These are phyloP conservation scores for Mollisia scopiformis DNA, from an alignment of 2,329 filamentous ascomycete genomes.

Conservation along the genomic window DNA sequence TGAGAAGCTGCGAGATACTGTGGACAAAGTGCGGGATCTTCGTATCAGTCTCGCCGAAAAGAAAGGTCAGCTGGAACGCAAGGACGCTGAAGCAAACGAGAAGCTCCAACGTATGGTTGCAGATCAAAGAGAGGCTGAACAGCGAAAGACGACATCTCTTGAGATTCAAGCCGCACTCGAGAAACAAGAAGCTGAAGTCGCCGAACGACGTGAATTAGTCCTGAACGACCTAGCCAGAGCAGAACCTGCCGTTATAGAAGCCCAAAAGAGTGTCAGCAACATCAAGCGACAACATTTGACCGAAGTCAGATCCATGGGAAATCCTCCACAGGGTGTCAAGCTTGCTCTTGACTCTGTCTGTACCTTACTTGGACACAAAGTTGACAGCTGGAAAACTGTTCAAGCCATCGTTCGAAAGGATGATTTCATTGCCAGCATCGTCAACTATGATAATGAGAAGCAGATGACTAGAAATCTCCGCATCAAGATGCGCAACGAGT, in stretches of 20 bases:
- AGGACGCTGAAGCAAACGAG: constrained; percentile 94
- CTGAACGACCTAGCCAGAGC: constrained; percentile 85
- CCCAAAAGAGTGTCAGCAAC: constrained; percentile 95
- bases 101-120: constrained; percentile 97
- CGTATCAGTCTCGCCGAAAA: constrained; percentile 91
- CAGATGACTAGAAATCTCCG: constrained; percentile 88
- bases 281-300: constrained; percentile 98
- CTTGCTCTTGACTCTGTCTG: constrained; percentile 96
- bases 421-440: constrained; percentile 97
- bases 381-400: constrained; percentile 88
- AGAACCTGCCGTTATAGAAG: constrained; percentile 90
- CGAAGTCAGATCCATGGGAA: constrained; percentile 96
- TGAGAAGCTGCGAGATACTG: constrained; percentile 94
- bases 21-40: constrained; percentile 94
- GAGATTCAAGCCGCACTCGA: constrained; percentile 88
- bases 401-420: constrained; percentile 87
- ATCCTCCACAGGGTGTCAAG: constrained; percentile 86
- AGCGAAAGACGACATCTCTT: constrained; percentile 83
- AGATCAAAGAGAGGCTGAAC: constrained; percentile 92
- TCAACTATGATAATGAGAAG: constrained; percentile 93
- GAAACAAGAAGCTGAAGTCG: constrained; percentile 87
- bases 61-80: constrained; percentile 89
- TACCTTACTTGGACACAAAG: constrained; percentile 88
- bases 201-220: constrained; percentile 80
- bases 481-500: constrained; percentile 90